phyloP scores from a whole-genome alignment of 768 basidiomycete species.

The Boletus reticulatus region DNA sequence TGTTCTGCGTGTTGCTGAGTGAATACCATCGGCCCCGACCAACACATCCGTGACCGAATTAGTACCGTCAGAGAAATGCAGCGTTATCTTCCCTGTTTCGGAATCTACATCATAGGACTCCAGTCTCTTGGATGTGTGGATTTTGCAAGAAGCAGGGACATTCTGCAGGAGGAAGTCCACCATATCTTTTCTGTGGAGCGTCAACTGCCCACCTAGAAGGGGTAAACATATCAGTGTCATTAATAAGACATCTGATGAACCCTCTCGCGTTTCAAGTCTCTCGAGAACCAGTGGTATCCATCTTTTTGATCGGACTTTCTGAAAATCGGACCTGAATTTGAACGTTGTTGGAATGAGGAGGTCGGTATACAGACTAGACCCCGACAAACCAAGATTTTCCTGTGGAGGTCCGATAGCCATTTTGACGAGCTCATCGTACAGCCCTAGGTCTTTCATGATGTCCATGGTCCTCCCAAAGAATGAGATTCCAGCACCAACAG shows the following conservation, averaged over 20 bases:
- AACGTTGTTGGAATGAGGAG: background rate
- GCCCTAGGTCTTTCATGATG: constrained; percentile 37
- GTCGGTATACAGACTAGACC: background rate
- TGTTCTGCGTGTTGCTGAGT: constrained; percentile 32
- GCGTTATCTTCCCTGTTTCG: constrained; percentile 18
- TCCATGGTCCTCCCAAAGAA: constrained; percentile 49
- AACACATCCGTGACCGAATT: constrained; percentile 38
- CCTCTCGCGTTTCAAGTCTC: constrained; percentile 22
- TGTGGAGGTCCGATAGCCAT: constrained; percentile 15
- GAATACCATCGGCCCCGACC: constrained; percentile 43
- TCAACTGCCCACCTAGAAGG: constrained; percentile 20
- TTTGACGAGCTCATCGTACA: constrained; percentile 33
- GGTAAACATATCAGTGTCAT: background rate
- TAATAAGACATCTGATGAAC: background rate
- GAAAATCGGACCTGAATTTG: constrained; percentile 20
- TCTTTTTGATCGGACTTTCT: constrained; percentile 35
- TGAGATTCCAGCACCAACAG: constrained; percentile 45
- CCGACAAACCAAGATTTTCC: constrained; percentile 21
- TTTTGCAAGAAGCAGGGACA: constrained; percentile 24
- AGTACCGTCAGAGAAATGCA: constrained; percentile 40
- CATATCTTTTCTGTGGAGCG: constrained; percentile 39
- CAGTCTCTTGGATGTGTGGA: constrained; percentile 38
- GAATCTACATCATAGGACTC: constrained; percentile 26
- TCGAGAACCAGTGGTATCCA: constrained; percentile 30
- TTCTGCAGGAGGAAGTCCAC: constrained; percentile 33